Percentiles rank a stretch among this genome's conserved stretches.
Conservation (phyloP, 805 yeast species). For the Debaryomyces castellii region DNA sequence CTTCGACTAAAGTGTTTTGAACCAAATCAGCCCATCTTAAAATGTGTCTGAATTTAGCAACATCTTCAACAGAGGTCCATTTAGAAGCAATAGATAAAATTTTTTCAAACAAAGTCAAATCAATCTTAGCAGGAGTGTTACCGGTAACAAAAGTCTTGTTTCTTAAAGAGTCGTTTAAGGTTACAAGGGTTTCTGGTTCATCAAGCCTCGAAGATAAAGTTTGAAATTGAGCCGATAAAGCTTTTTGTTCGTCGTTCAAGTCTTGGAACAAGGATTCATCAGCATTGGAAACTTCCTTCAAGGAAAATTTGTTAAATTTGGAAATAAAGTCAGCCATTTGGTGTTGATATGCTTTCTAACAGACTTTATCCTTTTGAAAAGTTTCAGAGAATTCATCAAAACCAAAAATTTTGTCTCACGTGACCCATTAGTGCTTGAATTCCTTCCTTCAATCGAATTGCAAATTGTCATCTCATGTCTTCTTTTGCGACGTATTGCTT, state of each 20-base stretch:
- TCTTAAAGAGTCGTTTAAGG: constrained; percentile 70
- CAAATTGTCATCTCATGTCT: no score
- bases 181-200: constrained; percentile 40
- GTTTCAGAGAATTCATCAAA: constrained; percentile 1
- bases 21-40: constrained; percentile 90
- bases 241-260: constrained; percentile 52
- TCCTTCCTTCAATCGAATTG: constrained; percentile 56
- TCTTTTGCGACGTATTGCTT: no score
- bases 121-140: constrained; percentile 65
- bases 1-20: constrained; percentile 61
- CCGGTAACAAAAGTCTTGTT: constrained; percentile 71
- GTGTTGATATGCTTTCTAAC: constrained; percentile 3
- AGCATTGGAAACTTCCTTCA: constrained; percentile 21
- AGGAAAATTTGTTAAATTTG: constrained; percentile 29
- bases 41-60: constrained; percentile 74
- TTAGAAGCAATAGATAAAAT: constrained; percentile 59
- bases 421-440: constrained; percentile 45
- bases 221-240: constrained; percentile 75
- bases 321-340: constrained; percentile 29
- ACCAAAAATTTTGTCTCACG: constrained; percentile 4
- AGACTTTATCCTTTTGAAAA: constrained; percentile 3
- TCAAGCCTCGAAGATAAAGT: constrained; percentile 63
- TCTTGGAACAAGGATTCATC: constrained; percentile 24
- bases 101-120: constrained; percentile 65
- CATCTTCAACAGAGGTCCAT: constrained; percentile 54